Evolutionary conservation across 73 alveolate species (phyloP), one percentile per base, ranked within the genome.

Genomic region (Symbiodinium pilosum): DNA sequence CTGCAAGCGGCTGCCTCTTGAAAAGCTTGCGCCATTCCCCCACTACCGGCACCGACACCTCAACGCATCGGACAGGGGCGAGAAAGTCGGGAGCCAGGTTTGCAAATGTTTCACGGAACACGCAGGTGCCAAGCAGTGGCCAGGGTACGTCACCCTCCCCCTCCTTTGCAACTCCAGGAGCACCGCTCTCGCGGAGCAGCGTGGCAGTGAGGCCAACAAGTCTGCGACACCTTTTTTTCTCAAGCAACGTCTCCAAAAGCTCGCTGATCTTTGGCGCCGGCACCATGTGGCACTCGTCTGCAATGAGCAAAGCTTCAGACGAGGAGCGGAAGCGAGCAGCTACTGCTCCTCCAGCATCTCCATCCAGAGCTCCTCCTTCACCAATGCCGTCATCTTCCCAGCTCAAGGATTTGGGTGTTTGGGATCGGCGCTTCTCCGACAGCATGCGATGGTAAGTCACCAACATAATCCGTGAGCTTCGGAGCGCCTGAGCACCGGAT

Each of bases 261-360:
- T 77, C 89, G 47, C 98, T 20, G n/a, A 92, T 77, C 89, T 77
- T 71, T 51, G 98, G 98, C 12, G 98, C 98, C 11, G 98, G 98
- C 18, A 92, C 98, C 98, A 92, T 92, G 84, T 92, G 98, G 92
- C 98, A 92, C 84, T 92, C 98, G 42, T 92, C 98, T 8, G 98
- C 98, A 11, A 92, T 92, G 59, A 92, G 85, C 69, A 92, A 28
- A 0, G 84, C 98, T 21, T 39, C 59, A 24, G 86, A 44, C n/a
- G 92, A 87, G 0, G 98, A 71, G 38, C 68, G 68, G 21, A 92
- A 54, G 28, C 98, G 85, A n/a, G 98, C 92, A 43, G 98, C 98
- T 12, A 92, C 85, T 1, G 98, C 85, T 7, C 98, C 98, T 21
- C 91, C 86, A 21, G 83, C 83, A 24, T 73, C 91, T 34, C 18